phyloP scores from a whole-genome alignment of 192 early-diverging fungal species.

The Thamnidium elegans region DNA sequence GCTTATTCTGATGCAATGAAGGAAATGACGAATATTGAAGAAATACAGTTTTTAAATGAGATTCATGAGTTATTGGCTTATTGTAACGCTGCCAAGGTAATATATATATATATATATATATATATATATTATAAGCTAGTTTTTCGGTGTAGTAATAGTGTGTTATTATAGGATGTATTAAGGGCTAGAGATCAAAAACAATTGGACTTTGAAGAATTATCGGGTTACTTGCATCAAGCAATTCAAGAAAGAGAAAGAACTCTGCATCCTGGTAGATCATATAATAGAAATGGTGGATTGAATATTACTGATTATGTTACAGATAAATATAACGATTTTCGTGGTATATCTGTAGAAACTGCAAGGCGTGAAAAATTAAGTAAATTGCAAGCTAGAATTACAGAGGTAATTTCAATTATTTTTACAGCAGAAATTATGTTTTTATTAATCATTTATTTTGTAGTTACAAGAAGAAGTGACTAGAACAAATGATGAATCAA shows the following conservation, averaged over 20 bases:
- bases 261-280: slow-evolving; percentile 58
- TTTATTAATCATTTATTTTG: not conserved
- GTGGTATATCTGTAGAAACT: slow-evolving; percentile 81
- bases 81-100: slow-evolving; percentile 73
- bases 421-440: too few relatives aligned
- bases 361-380: slow-evolving; percentile 78
- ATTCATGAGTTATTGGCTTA: slow-evolving; percentile 85
- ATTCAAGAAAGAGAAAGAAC: slow-evolving; percentile 70
- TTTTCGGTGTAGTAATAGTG: too few relatives aligned
- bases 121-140: not conserved
- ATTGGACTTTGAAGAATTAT: slow-evolving; percentile 89
- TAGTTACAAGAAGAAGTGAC: slow-evolving; percentile 82
- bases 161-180: slow-evolving; percentile 58
- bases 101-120: too few relatives aligned
- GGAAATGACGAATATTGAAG: slow-evolving; percentile 66
- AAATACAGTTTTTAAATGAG: slow-evolving; percentile 68
- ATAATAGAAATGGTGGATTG: slow-evolving; percentile 45
- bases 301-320: slow-evolving; percentile 72
- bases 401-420: slow-evolving; percentile 47
- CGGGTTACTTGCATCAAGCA: slow-evolving; percentile 71
- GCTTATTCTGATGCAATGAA: slow-evolving; percentile 65
- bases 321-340: slow-evolving; percentile 86
- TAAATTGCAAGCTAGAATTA: slow-evolving; percentile 67
- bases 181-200: slow-evolving; percentile 91
- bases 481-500: slow-evolving; percentile 65